A percentile compares a stretch with the other conserved stretches of the same genome.
phyloP scores from a whole-genome alignment of 257 asterid species.

The Solanum virginianum region DNA sequence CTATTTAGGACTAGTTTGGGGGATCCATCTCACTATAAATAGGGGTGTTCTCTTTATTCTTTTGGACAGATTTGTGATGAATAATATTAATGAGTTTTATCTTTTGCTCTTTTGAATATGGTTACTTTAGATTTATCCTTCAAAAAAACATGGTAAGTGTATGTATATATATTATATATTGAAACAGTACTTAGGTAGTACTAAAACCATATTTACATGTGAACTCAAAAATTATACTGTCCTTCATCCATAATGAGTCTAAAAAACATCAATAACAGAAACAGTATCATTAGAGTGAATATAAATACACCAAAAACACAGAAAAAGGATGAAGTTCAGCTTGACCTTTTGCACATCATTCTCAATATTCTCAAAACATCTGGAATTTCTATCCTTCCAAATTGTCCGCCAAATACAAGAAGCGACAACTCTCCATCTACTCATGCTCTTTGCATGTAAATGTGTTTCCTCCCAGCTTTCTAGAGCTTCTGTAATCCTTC shows the following conservation, averaged over 20 bases:
- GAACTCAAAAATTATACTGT: background rate
- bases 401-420: background rate
- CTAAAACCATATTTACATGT: background rate
- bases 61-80: background rate
- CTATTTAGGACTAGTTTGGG: background rate
- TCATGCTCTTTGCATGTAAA: background rate
- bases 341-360: background rate
- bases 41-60: background rate
- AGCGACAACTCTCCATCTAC: background rate
- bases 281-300: background rate
- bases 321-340: background rate
- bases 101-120: background rate
- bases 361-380: background rate
- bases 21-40: background rate
- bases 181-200: background rate
- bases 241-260: background rate
- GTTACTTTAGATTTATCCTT: background rate
- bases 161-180: too few relatives aligned
- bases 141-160: background rate
- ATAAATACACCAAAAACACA: background rate
- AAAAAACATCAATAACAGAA: background rate
- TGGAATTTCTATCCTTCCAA: background rate
- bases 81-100: background rate
- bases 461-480: background rate
- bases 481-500: background rate